phyloP scores from a whole-genome alignment of 148 eudicot species.

The Diospyros kaki region DNA sequence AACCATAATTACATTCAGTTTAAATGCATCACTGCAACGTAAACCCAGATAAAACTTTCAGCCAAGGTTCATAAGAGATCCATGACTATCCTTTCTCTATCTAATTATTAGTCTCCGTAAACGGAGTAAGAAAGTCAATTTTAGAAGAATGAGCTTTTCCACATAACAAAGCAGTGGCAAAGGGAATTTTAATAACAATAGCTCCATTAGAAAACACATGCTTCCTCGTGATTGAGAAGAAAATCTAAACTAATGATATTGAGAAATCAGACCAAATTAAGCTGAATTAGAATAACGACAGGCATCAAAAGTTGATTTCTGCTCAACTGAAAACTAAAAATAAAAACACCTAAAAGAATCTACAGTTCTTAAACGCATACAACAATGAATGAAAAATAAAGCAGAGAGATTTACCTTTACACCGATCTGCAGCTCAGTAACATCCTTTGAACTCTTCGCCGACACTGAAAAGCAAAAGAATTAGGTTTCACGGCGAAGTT shows the following conservation, averaged over 20 bases:
- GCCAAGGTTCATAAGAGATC: too few relatives aligned
- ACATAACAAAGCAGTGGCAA: too few relatives aligned
- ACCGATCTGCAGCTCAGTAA: conserved; percentile 88
- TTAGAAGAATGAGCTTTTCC: too few relatives aligned
- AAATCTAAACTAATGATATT: not conserved
- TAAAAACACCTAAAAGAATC: not conserved
- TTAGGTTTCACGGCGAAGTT: not conserved
- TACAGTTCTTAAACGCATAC: not conserved
- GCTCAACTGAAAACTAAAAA: not conserved
- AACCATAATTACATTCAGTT: too few relatives aligned
- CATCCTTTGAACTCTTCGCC: conserved; percentile 75
- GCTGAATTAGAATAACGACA: not conserved
- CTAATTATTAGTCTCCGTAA: too few relatives aligned
- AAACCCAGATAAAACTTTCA: too few relatives aligned
- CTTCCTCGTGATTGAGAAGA: not conserved
- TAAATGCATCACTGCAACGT: too few relatives aligned
- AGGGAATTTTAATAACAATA: too few relatives aligned
- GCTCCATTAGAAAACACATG: not conserved
- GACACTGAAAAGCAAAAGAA: conserved; percentile 26
- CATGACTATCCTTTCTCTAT: too few relatives aligned
- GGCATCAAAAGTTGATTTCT: not conserved
- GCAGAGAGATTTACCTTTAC: conserved; percentile 59
- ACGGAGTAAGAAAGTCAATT: too few relatives aligned
- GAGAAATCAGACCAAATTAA: not conserved
- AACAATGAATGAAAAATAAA: not conserved